Evolutionary conservation across 805 yeast genomes (phyloP), one percentile per base, ranked within the genome.

Genomic region (Candida palmyrensis): DNA sequence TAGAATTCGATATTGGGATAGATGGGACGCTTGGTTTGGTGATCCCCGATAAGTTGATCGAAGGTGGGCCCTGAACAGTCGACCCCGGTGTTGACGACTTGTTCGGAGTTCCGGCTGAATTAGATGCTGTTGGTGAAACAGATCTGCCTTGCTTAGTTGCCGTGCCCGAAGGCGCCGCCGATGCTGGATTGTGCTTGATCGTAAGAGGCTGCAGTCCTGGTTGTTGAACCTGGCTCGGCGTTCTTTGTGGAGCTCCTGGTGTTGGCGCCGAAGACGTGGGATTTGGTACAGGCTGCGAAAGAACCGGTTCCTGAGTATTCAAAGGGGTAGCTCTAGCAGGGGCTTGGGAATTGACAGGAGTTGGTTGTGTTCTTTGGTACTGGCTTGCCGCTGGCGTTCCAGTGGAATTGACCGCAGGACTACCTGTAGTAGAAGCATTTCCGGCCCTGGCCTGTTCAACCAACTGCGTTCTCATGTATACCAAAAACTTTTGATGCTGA

Each of bases 1-100:
- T 66, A 13, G 73, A 77, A 28, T 72, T 72, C 1, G 95, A 80
- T 25, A 90, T 80, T 1, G 85, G 82, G 22, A 81, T 66, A n/a
- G 79, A 70, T 2, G 87, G 85, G 18, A 72, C 75, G 29, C 71
- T 59, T 14, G 80, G 72, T 37, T 75, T 71, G 17, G 72, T 68
- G 22, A 60, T 61, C 33, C 61, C 70, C 17, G 61, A 45, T 21
- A 63, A 51, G 35, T 60, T 62, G 25, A 62, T 43, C 10, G 50
- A 40, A 18, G 57, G 53, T 20, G 37, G 35, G 4, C 34, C 34
- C 17, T 18, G 10, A 2, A 25, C 5, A 12, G 23, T 10, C 24
- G 26, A 18, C 8, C 36, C 25, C 9, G 33, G 22, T n/a, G 27
- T 13, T 3, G 29, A 24, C 5, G 34, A 5, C 14, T 16, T 31